Evolutionary conservation across 1,284 basidiomycete genomes (phyloP), one percentile per base, ranked within the genome.

Genomic region (Ceratobasidium papillatum): DNA sequence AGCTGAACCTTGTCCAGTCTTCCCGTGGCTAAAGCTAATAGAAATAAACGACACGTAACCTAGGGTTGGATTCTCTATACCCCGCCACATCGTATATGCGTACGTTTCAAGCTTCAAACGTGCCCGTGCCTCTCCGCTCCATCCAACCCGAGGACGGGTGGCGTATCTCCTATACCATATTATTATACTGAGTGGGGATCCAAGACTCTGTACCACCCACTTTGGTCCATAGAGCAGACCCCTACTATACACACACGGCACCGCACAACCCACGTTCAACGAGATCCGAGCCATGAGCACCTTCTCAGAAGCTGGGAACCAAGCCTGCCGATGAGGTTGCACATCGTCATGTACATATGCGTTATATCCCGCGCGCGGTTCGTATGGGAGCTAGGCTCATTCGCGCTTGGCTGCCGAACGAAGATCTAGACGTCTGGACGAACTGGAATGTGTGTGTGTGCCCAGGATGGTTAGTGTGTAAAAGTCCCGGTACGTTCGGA

Each of bases 81-180:
- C 12, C 25, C 47, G 47, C 47, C 47, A 12, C 56, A 19, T 58
- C 14, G 19, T 41, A 36, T 59, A 59, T 59, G 56, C 56, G 19
- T 22, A 22, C 32, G 56, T 38, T 59, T 59, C 56, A 59, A 34
- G 34, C 34, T 56, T 56, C 30, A 14, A 14, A 56, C 25, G 19
- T 27, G 27, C 19, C 34, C 36, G 34, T 59, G 19, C n/a, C n/a
- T 25, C 7, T 30, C 51, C n/a, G 4, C 3, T 30, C 25, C 30
- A 56, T 30, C 32, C 54, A 19, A 41, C 56, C 56, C 45, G 45
- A 38, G 19, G 5, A 38, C 56, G 56, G 56, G 56, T 59, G 56
- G 56, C 56, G 56, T 34, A 56, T 14, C 14, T 14, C 19, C 45
- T 17, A 27, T 54, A 30, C 25, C 52, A 14, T n/a, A n/a, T n/a